Evolutionary conservation across 768 basidiomycete genomes (phyloP).

Genomic region (Ramaria sp.): DNA sequence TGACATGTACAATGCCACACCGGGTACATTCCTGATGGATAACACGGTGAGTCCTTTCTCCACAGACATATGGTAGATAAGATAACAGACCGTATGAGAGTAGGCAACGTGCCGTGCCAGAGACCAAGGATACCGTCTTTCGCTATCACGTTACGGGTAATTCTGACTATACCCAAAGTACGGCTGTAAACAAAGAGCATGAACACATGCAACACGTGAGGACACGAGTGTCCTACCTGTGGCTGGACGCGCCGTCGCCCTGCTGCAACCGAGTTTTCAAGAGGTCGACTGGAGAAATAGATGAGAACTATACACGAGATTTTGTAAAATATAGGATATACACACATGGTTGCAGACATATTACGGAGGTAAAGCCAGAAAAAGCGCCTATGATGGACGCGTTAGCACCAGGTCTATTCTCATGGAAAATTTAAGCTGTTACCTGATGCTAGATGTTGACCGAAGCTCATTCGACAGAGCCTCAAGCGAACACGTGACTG

Average conservation of each 20-base stretch:
- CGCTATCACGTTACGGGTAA: conserved; percentile 45
- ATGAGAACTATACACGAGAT: neutral
- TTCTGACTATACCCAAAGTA: conserved; percentile 33
- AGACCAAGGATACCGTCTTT: conserved; percentile 59
- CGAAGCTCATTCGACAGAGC: conserved; percentile 1
- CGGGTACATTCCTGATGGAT: conserved; percentile 70
- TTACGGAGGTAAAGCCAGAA: conserved; percentile 67
- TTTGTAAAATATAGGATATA: neutral
- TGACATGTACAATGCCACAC: conserved; percentile 88
- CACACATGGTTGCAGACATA: conserved; percentile 70
- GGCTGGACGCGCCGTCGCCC: conserved; percentile 38
- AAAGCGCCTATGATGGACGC: conserved; percentile 42
- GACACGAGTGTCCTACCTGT: conserved; percentile 23
- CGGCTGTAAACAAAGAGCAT: conserved; percentile 18
- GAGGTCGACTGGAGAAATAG: conserved; percentile 53
- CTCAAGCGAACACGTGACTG: too few species aligned
- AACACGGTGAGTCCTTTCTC: conserved; percentile 11
- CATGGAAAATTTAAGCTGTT: neutral
- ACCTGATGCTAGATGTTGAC: conserved; percentile 8
- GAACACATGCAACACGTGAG: neutral
- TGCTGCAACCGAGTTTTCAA: conserved; percentile 91
- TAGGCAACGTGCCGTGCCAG: conserved; percentile 84
- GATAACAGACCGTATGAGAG: conserved; percentile 46
- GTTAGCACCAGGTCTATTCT: neutral
- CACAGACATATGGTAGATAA: conserved; percentile 15